phyloP scores from a whole-genome alignment of 495 filamentous ascomycete species.

The Annulohypoxylon maeteangense region DNA sequence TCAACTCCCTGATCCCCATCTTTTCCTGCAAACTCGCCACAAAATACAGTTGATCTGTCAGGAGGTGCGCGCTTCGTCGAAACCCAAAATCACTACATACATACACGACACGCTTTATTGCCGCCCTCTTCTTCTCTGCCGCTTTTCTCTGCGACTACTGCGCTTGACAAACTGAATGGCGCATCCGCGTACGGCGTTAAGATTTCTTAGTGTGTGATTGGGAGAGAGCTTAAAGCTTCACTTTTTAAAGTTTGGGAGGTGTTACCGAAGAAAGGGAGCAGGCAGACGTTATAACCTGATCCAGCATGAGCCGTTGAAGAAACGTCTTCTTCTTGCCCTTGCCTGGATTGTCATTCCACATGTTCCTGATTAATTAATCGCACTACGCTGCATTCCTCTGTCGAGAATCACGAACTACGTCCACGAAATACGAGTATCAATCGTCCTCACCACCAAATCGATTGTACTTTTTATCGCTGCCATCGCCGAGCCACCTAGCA shows the following conservation, averaged over 20 bases:
- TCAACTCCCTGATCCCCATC: conserved; percentile 32
- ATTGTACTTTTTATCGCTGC: conserved; percentile 21
- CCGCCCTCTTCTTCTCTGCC: conserved; percentile 10
- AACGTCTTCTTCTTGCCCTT: conserved; percentile 41
- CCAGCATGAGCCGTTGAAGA: conserved; percentile 46
- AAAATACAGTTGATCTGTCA: conserved; percentile 42
- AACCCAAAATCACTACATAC: conserved; percentile 15
- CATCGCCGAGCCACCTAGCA: conserved; percentile 10
- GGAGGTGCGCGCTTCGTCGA: conserved; percentile 37
- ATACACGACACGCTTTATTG: conserved; percentile 13
- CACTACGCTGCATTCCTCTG: conserved; percentile 43
- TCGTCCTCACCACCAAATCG: conserved; percentile 6
- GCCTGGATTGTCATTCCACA: conserved; percentile 48
- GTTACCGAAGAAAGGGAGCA: conserved; percentile 18
- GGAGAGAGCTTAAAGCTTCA: neutral
- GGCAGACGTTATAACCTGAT: conserved; percentile 23
- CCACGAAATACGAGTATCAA: conserved; percentile 9
- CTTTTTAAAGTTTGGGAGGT: neutral
- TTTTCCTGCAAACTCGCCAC: conserved; percentile 31
- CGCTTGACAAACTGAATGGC: conserved; percentile 34
- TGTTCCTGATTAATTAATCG: conserved; percentile 37
- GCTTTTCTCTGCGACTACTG: conserved; percentile 6
- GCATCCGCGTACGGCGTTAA: neutral
- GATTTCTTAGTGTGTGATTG: conserved; percentile 30
- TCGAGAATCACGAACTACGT: neutral